These are phyloP conservation scores for Periconia digitata DNA, from an alignment of 2,329 filamentous ascomycete species.

Conservation along the genomic window DNA sequence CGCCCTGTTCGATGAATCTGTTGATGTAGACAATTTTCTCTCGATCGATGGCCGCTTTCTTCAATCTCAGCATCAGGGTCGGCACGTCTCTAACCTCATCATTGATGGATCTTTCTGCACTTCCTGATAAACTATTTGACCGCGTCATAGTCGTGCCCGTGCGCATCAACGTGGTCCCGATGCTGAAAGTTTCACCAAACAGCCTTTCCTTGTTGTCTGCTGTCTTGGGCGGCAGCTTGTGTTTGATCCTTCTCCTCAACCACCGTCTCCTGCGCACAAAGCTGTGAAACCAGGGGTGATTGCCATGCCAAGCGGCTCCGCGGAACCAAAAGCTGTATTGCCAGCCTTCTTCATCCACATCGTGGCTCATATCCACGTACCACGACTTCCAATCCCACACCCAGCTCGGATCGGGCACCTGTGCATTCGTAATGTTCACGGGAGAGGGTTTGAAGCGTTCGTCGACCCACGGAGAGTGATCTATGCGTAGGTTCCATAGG, in stretches of 20 bases:
- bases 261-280: constrained; percentile 90
- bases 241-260: constrained; percentile 77
- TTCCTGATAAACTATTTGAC: constrained; percentile 39
- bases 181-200: constrained; percentile 42
- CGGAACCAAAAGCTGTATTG: constrained; percentile 89
- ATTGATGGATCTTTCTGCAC: constrained; percentile 39
- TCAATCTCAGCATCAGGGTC: constrained; percentile 69
- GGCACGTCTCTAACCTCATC: constrained; percentile 67
- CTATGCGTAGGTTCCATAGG: constrained; percentile 71
- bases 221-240: constrained; percentile 44
- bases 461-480: constrained; percentile 87
- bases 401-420: constrained; percentile 94
- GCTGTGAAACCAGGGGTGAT: constrained; percentile 87
- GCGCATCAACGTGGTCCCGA: constrained; percentile 38
- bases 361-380: constrained; percentile 77
- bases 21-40: constrained; percentile 86
- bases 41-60: constrained; percentile 75
- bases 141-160: constrained; percentile 22
- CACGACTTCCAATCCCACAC: constrained; percentile 78
- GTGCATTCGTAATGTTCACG: constrained; percentile 79
- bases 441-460: constrained; percentile 55
- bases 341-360: constrained; percentile 90
- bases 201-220: constrained; percentile 36
- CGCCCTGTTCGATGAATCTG: constrained; percentile 76
- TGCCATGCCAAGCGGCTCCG: constrained; percentile 72